Evolutionary conservation across 495 filamentous ascomycete genomes (phyloP).

Genomic region (Umbilicaria muhlenbergii): DNA sequence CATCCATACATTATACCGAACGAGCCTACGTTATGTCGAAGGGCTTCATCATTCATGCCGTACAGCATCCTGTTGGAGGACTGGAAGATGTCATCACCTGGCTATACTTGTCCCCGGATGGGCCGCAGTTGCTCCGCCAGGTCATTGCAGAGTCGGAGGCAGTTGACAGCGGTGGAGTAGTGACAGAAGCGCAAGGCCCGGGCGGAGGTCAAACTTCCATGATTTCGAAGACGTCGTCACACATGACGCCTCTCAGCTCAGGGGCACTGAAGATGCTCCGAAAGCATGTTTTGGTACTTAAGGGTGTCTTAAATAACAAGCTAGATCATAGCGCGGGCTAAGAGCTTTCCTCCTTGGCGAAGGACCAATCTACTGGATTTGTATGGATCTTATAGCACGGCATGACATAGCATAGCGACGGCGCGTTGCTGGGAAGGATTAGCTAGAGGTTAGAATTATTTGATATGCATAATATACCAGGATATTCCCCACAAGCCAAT

Average conservation of each 20-base stretch:
- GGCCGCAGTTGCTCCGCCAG: slow-evolving; percentile 22
- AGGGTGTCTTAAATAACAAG: neutral
- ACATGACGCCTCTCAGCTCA: slow-evolving; percentile 17
- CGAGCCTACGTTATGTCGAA: slow-evolving; percentile 37
- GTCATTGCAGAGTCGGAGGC: slow-evolving; percentile 20
- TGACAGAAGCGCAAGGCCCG: slow-evolving; percentile 12
- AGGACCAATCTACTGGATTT: too few relatives aligned
- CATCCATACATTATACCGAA: slow-evolving; percentile 38
- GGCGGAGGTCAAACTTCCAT: neutral
- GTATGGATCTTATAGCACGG: too few relatives aligned
- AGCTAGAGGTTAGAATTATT: neutral
- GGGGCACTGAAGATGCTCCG: slow-evolving; percentile 22
- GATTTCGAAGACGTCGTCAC: slow-evolving; percentile 6
- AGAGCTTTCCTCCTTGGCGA: too few relatives aligned
- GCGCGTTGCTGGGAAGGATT: neutral
- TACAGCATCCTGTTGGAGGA: slow-evolving; percentile 24
- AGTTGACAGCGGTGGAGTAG: slow-evolving; percentile 1
- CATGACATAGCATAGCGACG: too few relatives aligned
- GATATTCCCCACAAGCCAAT: too few relatives aligned
- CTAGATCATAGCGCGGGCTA: too few relatives aligned
- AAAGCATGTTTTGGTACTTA: slow-evolving; percentile 13
- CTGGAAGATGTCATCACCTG: slow-evolving; percentile 33
- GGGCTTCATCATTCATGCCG: slow-evolving; percentile 33
- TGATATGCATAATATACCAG: neutral
- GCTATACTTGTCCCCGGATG: slow-evolving; percentile 26